Conservation (phyloP, 140 eudicot genomes). For the Bidens hawaiensis region DNA sequence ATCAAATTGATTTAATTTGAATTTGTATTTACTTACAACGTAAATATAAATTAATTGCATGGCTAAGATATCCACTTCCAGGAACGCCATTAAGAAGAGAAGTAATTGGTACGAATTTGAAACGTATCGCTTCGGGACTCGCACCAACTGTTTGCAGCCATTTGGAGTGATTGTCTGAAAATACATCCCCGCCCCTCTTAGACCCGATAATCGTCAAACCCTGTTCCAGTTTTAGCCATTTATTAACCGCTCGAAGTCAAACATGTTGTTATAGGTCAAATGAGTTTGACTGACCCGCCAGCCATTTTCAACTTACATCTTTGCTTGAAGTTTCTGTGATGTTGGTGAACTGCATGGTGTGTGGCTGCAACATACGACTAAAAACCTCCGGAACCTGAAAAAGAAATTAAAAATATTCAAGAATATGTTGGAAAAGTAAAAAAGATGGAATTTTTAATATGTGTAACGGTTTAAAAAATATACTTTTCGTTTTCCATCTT, state of each 20-base stretch:
- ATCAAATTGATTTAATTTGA: neutral
- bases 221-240: slow-evolving; percentile 41
- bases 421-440: neutral
- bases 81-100: slow-evolving; percentile 93
- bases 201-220: slow-evolving; percentile 81
- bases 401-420: neutral
- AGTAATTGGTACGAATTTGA: slow-evolving; percentile 90
- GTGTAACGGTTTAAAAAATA: neutral
- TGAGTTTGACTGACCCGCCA: no score
- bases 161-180: slow-evolving; percentile 76
- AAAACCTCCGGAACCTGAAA: slow-evolving; percentile 90
- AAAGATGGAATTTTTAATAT: neutral
- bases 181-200: slow-evolving; percentile 93
- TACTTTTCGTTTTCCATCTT: slow-evolving; percentile 67
- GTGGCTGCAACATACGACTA: slow-evolving; percentile 77
- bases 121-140: slow-evolving; percentile 74
- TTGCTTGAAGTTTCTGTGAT: slow-evolving; percentile 93
- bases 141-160: slow-evolving; percentile 92
- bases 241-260: slow-evolving; percentile 14
- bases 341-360: slow-evolving; percentile 77
- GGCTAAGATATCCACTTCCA: slow-evolving; percentile 98
- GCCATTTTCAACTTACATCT: slow-evolving; percentile 73
- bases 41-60: slow-evolving; percentile 87
- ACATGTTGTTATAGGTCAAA: neutral
- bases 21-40: slow-evolving; percentile 60